Evolutionary conservation across 352 stramenopile genomes (phyloP).

Genomic region (Phytophthora brassicae): DNA sequence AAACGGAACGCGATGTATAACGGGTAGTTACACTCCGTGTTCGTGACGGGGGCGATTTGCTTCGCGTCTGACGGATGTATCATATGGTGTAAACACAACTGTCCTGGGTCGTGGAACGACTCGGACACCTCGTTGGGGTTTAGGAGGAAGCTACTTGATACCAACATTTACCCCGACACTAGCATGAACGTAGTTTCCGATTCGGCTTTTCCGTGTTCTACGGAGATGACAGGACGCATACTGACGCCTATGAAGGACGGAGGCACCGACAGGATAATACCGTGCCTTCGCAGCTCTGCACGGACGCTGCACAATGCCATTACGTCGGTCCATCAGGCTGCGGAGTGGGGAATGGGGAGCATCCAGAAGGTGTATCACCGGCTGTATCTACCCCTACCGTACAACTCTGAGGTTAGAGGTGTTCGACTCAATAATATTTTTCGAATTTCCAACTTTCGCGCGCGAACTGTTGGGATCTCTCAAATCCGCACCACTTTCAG

Average conservation of each 20-base stretch:
- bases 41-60: background rate
- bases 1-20: background rate
- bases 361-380: too few relatives aligned
- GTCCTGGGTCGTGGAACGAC: too few relatives aligned
- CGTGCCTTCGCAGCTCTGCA: background rate
- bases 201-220: background rate
- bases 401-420: too few relatives aligned
- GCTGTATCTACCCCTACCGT: too few relatives aligned
- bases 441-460: too few relatives aligned
- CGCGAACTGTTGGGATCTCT: too few relatives aligned
- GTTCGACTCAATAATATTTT: too few relatives aligned
- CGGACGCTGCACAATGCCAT: constrained; percentile 4
- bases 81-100: background rate
- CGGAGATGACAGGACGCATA: too few relatives aligned
- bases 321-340: background rate
- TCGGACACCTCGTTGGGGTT: too few relatives aligned
- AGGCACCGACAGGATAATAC: background rate
- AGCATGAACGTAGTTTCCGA: background rate
- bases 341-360: constrained; percentile 4
- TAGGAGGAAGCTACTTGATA: background rate
- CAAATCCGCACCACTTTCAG: too few relatives aligned
- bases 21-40: too few relatives aligned
- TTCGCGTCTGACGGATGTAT: background rate
- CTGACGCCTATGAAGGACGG: background rate
- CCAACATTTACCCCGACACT: background rate